These are phyloP conservation scores for Colletotrichum tropicicola DNA, from an alignment of 2,329 filamentous ascomycete species.

Conservation along the genomic window DNA sequence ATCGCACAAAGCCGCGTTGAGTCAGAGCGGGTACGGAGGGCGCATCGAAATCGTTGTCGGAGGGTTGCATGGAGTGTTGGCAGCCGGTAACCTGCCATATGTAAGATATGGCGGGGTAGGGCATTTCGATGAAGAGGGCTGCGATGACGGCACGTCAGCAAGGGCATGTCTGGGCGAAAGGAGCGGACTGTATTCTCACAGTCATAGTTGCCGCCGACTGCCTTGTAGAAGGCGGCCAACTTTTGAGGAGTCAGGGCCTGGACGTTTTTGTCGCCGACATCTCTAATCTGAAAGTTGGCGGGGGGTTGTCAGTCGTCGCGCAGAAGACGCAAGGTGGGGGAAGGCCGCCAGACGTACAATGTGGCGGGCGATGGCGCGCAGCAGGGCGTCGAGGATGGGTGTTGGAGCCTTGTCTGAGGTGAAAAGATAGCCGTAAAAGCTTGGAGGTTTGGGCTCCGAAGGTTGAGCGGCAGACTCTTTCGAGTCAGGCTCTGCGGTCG, in stretches of 20 bases:
- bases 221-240: constrained; percentile 79
- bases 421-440: constrained; percentile 72
- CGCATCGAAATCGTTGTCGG: constrained; percentile 73
- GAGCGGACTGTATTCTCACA: constrained; percentile 46
- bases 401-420: constrained; percentile 74
- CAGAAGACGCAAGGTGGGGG: neutral
- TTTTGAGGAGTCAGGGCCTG: constrained; percentile 70
- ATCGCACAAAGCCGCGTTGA: constrained; percentile 85
- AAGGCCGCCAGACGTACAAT: constrained; percentile 65
- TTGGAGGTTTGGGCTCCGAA: constrained; percentile 3
- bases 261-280: constrained; percentile 66
- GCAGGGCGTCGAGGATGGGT: constrained; percentile 71
- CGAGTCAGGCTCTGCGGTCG: constrained; percentile 30
- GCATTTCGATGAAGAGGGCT: constrained; percentile 81
- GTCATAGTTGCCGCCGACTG: constrained; percentile 80
- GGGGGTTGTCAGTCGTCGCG: constrained; percentile 19
- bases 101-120: constrained; percentile 80
- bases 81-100: constrained; percentile 94
- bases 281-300: constrained; percentile 54
- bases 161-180: neutral
- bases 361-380: constrained; percentile 73
- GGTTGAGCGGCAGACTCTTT: constrained; percentile 29
- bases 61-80: constrained; percentile 83
- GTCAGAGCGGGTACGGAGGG: constrained; percentile 88
- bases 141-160: constrained; percentile 31